Evolutionary conservation across 768 basidiomycete genomes (phyloP), one percentile per base, ranked within the genome.

Genomic region (Calvatia gigantea): DNA sequence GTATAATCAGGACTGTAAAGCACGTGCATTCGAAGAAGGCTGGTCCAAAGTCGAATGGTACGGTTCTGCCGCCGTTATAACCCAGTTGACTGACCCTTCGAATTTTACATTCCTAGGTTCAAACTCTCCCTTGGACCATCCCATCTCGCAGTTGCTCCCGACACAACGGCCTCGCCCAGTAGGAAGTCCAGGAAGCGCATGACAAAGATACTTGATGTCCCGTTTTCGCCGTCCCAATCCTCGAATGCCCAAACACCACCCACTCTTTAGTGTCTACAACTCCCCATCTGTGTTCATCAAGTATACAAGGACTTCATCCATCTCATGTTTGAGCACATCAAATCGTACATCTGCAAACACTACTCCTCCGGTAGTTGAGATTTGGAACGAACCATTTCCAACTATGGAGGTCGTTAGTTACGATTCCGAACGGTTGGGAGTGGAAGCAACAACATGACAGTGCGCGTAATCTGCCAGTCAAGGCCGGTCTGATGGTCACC

Each of bases 391-490:
- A 8, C 51, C 64, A 1, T 42, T 23, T 5, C 23, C 55, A 1
- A 31, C 60, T 6, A 59, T 68, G 68, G 27, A 53, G 14, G 46
- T 67, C n/a, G 5, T 51, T 67, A 6, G 46, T 67, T 35, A 66
- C 67, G 3, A 60, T 63, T 7, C 67, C 66, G 9, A 66, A 64
- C 52, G 60, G 61, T 4, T 69, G 68, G 68, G 64, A 33, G 50
- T 15, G 23, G 2, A 42, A 42, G 8, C 41, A 42, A 11, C 41
- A 42, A 21, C 6, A 11, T 23, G n/a, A n/a, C n/a, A n/a, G n/a
- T 51, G 1, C 23, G 49, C 7, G 23, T 11, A 12, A 21, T n/a
- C 49, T n/a, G 49, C 49, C 4, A 19, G n/a, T 51, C 28, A n/a
- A 21, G 25, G 37, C 49, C 12, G 35, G 37, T 14, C 14, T 51